phyloP scores from a whole-genome alignment of 192 early-diverging fungal species.

The Gonapodya sp. region DNA sequence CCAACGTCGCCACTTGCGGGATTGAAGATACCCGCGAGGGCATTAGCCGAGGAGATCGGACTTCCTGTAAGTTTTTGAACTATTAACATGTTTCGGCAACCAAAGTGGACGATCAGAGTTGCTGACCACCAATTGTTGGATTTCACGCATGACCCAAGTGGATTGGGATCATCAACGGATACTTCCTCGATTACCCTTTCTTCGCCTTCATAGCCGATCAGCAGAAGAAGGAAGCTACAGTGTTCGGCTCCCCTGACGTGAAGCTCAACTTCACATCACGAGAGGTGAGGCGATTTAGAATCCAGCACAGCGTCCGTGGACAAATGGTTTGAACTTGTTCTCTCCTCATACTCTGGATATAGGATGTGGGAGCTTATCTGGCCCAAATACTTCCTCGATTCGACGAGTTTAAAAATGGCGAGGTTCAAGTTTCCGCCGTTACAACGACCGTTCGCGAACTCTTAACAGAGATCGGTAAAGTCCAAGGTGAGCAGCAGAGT shows the following conservation, averaged over 20 bases:
- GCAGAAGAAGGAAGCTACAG: background rate
- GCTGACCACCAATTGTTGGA: too few relatives aligned
- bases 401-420: background rate
- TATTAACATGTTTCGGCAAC: too few relatives aligned
- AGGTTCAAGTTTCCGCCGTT: background rate
- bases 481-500: background rate
- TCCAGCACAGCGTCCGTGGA: background rate
- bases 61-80: too few relatives aligned
- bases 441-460: background rate
- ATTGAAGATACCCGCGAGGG: too few relatives aligned
- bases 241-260: background rate
- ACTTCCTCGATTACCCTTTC: background rate
- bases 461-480: background rate
- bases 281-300: background rate
- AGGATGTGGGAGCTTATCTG: background rate
- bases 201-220: background rate
- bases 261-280: background rate
- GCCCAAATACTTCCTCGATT: background rate
- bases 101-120: too few relatives aligned
- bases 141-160: too few relatives aligned
- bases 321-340: background rate
- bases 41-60: too few relatives aligned
- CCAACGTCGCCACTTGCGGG: too few relatives aligned
- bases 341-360: background rate
- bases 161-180: background rate